These are phyloP conservation scores for Arctium lappa DNA, from an alignment of 129 eudicot species.

Conservation along the genomic window DNA sequence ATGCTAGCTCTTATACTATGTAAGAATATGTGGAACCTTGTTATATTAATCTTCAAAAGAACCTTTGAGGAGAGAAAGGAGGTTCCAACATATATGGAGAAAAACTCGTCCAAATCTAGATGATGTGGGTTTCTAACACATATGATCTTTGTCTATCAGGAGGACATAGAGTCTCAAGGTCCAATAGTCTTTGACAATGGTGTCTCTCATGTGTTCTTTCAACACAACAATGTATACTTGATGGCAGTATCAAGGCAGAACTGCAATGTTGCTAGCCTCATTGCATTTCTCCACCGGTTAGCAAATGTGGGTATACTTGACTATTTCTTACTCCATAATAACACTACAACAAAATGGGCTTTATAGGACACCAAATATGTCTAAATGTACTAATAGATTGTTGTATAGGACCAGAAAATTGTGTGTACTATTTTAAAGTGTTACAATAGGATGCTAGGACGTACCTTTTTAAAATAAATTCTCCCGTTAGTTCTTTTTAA, in stretches of 20 bases:
- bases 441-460: not conserved
- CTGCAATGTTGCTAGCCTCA: slow-evolving; percentile 82
- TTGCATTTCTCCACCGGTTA: slow-evolving; percentile 73
- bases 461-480: not conserved
- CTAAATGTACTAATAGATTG: not conserved
- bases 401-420: not conserved
- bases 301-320: slow-evolving; percentile 43
- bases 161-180: slow-evolving; percentile 64
- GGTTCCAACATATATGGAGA: not conserved
- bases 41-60: not conserved
- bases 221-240: slow-evolving; percentile 80
- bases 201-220: slow-evolving; percentile 73
- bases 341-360: not conserved
- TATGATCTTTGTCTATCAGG: slow-evolving; percentile 28
- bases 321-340: not conserved
- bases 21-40: not conserved
- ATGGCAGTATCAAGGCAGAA: slow-evolving; percentile 79
- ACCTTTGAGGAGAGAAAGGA: not conserved
- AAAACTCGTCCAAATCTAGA: not conserved
- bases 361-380: not conserved
- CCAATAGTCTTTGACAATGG: slow-evolving; percentile 75
- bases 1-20: not conserved
- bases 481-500: not conserved
- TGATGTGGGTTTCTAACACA: not conserved
- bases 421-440: not conserved